Evolutionary conservation across 2,329 filamentous ascomycete species (phyloP).

Genomic region (Chalaropsis thielavioides): DNA sequence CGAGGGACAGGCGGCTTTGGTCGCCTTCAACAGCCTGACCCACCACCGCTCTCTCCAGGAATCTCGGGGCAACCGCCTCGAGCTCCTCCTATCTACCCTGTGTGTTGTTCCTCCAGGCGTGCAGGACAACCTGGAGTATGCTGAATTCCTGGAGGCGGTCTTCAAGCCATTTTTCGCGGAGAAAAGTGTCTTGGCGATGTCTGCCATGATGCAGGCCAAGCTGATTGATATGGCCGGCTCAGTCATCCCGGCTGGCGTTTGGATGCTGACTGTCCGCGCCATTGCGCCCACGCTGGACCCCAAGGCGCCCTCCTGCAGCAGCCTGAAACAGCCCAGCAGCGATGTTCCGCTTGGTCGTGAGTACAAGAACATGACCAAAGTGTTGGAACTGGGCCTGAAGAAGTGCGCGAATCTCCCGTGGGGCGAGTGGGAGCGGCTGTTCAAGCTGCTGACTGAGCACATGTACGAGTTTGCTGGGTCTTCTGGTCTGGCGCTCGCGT

Average conservation of each 20-base stretch:
- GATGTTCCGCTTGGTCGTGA: conserved; percentile 40
- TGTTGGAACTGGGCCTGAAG: conserved; percentile 49
- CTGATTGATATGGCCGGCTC: neutral
- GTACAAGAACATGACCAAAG: conserved; percentile 52
- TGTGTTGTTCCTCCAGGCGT: conserved; percentile 35
- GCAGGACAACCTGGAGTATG: conserved; percentile 33
- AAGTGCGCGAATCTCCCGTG: conserved; percentile 35
- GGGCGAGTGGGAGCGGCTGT: conserved; percentile 38
- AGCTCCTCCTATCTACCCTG: conserved; percentile 30
- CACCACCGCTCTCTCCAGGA: neutral
- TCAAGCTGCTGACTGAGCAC: conserved; percentile 40
- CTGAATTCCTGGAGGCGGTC: conserved; percentile 34
- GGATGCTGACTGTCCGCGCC: conserved; percentile 6
- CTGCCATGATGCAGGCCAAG: conserved; percentile 4
- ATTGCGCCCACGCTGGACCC: conserved; percentile 3
- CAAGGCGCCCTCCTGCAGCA: neutral
- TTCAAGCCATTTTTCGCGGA: conserved; percentile 45
- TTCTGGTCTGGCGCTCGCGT: conserved; percentile 46
- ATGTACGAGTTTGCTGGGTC: conserved; percentile 52
- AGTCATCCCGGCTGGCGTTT: conserved; percentile 1
- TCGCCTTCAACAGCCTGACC: conserved; percentile 41
- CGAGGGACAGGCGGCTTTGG: conserved; percentile 31
- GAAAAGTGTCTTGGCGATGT: conserved; percentile 25
- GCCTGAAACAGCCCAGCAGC: neutral
- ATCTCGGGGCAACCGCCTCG: neutral